Evolutionary conservation across 78 protist species (phyloP), one percentile per base, ranked within the genome.

Genomic region (Dictyostelium brefeldianum): DNA sequence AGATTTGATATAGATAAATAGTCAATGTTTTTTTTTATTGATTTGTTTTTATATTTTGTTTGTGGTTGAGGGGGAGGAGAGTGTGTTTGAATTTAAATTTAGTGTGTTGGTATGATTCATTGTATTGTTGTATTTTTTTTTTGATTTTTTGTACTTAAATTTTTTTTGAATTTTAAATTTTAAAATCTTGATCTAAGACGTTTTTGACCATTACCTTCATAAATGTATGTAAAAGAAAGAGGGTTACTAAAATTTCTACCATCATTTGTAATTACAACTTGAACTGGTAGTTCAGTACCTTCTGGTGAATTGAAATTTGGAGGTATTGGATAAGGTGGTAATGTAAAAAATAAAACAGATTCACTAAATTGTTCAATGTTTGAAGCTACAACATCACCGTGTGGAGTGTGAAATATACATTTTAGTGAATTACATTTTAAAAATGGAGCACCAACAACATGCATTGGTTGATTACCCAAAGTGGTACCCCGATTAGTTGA

Each of bases 241-340:
- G 89, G 87, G 41, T 90, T 90, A 51, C 95, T 90, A 79, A 65
- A 90, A 56, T 81, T 90, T 65, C 95, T 64, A 31, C 95, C 95
- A 83, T 90, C 95, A 50, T 90, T 90, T 48, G 95, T 90, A 27
- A 90, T 62, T 6, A 90, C 89, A 41, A 90, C 89, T 90, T 90
- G 95, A 22, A 78, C 87, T 27, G 80, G 89, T 41, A 90, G 31
- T 43, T 90, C 95, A 2, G 89, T 78, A 9, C 89, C 89, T n/a
- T 83, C 95, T 1, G 83, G 80, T 29, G 81, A 75, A 59, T 59
- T 31, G n/a, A 74, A 77, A 29, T 67, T 36, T n/a, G 80, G 74
- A 1, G 83, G 89, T 18, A 69, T 71, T 14, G 95, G 95, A 43
- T 83, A 90, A 3, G 89, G 77, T 7, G 95, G 95, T 5, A 90